phyloP scores from a whole-genome alignment of 164 flowering plant species.

The Macadamia integrifolia region DNA sequence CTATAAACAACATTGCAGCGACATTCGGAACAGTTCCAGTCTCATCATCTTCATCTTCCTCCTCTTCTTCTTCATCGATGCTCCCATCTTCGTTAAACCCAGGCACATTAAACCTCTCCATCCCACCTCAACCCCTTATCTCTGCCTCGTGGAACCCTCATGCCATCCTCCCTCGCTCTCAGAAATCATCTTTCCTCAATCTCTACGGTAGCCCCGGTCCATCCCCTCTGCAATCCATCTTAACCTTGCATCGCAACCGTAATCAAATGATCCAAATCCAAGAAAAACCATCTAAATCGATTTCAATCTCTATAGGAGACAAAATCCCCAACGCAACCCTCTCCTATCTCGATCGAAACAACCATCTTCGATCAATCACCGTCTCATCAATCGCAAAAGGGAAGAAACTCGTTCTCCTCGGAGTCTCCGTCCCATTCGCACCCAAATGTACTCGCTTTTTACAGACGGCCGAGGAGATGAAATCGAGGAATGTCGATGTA shows the following conservation, averaged over 20 bases:
- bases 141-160: slow-evolving; percentile 24
- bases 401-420: slow-evolving; percentile 17
- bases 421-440: slow-evolving; percentile 16
- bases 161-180: slow-evolving; percentile 16
- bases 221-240: slow-evolving; percentile 4
- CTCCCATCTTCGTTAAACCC: not conserved
- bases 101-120: not conserved
- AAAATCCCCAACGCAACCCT: slow-evolving; percentile 18
- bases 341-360: slow-evolving; percentile 15
- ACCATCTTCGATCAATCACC: slow-evolving; percentile 7
- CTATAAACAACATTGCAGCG: slow-evolving; percentile 27
- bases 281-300: not conserved
- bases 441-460: slow-evolving; percentile 10
- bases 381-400: slow-evolving; percentile 12
- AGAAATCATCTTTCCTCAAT: slow-evolving; percentile 9
- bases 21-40: slow-evolving; percentile 15
- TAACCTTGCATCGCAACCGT: slow-evolving; percentile 1
- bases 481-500: slow-evolving; percentile 12
- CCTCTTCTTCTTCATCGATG: not conserved
- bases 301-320: slow-evolving; percentile 5
- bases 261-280: not conserved
- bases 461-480: slow-evolving; percentile 5
- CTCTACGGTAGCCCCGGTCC: slow-evolving; percentile 24
- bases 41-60: slow-evolving; percentile 3
- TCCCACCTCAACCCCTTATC: slow-evolving; percentile 7